These are phyloP conservation scores for Xylaria sp. DNA, from an alignment of 2,329 filamentous ascomycete species.

Conservation along the genomic window DNA sequence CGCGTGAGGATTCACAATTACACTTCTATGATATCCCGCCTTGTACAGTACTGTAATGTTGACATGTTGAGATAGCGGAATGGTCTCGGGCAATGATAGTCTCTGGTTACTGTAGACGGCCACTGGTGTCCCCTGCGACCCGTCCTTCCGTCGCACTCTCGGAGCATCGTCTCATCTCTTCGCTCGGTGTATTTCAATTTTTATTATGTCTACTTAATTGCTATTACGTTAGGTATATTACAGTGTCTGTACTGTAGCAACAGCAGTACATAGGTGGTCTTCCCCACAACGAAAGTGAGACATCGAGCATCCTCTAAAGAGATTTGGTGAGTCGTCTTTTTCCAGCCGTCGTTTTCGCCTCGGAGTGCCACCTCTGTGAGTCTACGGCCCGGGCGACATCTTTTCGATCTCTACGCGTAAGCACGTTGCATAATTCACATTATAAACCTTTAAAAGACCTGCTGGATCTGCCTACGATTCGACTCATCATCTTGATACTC, in stretches of 20 bases:
- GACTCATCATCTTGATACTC: neutral
- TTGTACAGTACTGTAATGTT: too few relatives aligned
- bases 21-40: too few relatives aligned
- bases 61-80: too few relatives aligned
- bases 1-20: too few relatives aligned
- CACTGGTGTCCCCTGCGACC: too few relatives aligned
- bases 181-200: neutral
- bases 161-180: neutral
- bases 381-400: neutral
- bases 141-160: neutral
- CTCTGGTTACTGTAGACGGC: too few relatives aligned
- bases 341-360: neutral
- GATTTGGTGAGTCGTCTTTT: neutral
- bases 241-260: neutral
- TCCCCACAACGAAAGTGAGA: neutral
- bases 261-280: neutral
- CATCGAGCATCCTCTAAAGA: neutral
- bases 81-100: too few relatives aligned
- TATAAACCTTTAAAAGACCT: neutral
- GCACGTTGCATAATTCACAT: slow-evolving; percentile 2
- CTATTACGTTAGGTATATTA: neutral
- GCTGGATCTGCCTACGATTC: neutral
- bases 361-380: neutral
- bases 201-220: neutral
- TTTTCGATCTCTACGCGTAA: neutral